A percentile compares a stretch with the other conserved stretches of the same genome.
phyloP scores from a whole-genome alignment of 2,329 filamentous ascomycete species.

The Thelonectria olida region DNA sequence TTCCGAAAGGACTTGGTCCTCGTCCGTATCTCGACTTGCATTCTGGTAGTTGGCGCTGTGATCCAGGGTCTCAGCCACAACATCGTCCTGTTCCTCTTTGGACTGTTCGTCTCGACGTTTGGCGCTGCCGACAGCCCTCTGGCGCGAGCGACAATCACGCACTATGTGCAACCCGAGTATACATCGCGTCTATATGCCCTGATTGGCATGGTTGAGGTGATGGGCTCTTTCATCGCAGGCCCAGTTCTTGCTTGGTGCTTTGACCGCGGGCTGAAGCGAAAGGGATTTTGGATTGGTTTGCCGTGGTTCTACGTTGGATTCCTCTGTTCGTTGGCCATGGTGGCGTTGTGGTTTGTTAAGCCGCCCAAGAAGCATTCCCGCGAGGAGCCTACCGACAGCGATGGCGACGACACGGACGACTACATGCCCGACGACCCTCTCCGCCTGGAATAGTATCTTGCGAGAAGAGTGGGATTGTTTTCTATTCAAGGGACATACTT shows the following conservation, averaged over 20 bases:
- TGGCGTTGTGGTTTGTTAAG: constrained; percentile 44
- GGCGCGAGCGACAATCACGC: constrained; percentile 51
- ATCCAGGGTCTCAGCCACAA: constrained; percentile 47
- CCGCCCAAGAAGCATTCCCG: constrained; percentile 40
- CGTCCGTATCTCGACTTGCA: constrained; percentile 43
- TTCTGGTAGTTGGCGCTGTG: constrained; percentile 45
- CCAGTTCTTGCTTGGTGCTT: constrained; percentile 52
- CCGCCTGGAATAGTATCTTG: constrained; percentile 29
- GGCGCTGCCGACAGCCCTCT: constrained; percentile 51
- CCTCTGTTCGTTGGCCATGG: constrained; percentile 40
- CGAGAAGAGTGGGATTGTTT: background rate
- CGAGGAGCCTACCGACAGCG: constrained; percentile 24
- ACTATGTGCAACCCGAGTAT: constrained; percentile 48
- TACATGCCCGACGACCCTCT: constrained; percentile 37
- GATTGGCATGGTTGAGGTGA: constrained; percentile 50
- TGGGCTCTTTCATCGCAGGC: constrained; percentile 51
- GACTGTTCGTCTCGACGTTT: constrained; percentile 49
- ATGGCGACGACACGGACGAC: constrained; percentile 31
- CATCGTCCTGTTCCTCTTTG: constrained; percentile 47
- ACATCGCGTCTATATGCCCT: constrained; percentile 54
- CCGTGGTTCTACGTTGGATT: constrained; percentile 52
- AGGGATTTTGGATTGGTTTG: constrained; percentile 49
- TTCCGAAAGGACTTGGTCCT: constrained; percentile 51
- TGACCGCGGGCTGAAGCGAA: constrained; percentile 45
- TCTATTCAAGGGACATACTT: background rate